Evolutionary conservation across 2,329 filamentous ascomycete species (phyloP).

Genomic region (Pseudogymnoascus sp.): DNA sequence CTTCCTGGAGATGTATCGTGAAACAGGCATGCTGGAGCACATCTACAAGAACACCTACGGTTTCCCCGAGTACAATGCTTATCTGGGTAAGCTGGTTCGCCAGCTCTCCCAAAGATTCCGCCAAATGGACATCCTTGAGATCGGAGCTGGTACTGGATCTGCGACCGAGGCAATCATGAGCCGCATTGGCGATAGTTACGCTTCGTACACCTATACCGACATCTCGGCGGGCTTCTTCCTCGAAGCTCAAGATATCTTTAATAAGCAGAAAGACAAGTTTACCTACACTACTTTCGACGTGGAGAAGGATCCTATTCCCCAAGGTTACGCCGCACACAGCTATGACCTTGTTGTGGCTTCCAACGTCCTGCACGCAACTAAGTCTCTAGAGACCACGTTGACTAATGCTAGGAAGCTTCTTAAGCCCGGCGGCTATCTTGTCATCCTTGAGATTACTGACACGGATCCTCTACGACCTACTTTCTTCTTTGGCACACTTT

Average conservation of each 20-base stretch:
- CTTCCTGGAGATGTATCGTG: slow-evolving; percentile 2
- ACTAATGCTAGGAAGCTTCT: slow-evolving; percentile 22
- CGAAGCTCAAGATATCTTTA: slow-evolving; percentile 25
- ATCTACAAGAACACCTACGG: slow-evolving; percentile 49
- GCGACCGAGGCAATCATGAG: slow-evolving; percentile 33
- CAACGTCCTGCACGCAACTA: slow-evolving; percentile 33
- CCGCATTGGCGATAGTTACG: slow-evolving; percentile 26
- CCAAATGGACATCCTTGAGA: slow-evolving; percentile 40
- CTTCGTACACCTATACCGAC: slow-evolving; percentile 41
- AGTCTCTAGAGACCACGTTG: slow-evolving; percentile 18
- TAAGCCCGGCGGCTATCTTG: slow-evolving; percentile 21
- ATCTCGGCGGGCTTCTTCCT: slow-evolving; percentile 37
- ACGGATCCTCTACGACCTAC: slow-evolving; percentile 23
- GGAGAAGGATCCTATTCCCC: slow-evolving; percentile 18
- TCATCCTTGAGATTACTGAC: slow-evolving; percentile 22
- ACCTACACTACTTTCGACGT: slow-evolving; percentile 30
- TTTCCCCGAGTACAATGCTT: slow-evolving; percentile 76
- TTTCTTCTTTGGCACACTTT: slow-evolving; percentile 26
- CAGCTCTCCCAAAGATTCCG: slow-evolving; percentile 23
- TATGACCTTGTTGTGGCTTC: slow-evolving; percentile 34
- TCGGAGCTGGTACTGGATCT: slow-evolving; percentile 37
- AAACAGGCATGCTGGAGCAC: slow-evolving; percentile 10
- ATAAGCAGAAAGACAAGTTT: slow-evolving; percentile 15
- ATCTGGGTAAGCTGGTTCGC: slow-evolving; percentile 70
- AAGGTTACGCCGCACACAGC: slow-evolving; percentile 24